Evolutionary conservation across 2,329 filamentous ascomycete genomes (phyloP).

Genomic region (Tolypocladium ovalisporum): DNA sequence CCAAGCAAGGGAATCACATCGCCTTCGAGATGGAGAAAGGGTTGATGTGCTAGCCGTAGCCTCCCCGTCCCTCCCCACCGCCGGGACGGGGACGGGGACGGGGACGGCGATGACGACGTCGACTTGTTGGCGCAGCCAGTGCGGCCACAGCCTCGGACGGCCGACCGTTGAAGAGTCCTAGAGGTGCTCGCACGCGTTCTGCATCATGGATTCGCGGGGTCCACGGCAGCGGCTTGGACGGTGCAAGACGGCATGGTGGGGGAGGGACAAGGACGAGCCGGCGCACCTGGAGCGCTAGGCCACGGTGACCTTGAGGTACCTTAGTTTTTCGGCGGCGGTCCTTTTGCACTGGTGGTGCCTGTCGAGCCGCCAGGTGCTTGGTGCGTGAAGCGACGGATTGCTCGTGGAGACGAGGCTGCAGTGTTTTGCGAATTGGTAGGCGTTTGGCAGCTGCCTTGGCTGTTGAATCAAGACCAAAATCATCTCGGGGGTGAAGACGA

Average conservation of each 20-base stretch:
- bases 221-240: background rate
- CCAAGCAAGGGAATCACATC: background rate
- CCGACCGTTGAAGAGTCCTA: background rate
- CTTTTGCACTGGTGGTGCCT: background rate
- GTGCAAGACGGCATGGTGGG: background rate
- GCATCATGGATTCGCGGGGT: background rate
- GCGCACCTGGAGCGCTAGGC: background rate
- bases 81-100: too few relatives aligned
- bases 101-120: background rate
- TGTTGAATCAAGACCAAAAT: background rate
- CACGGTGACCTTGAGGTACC: too few relatives aligned
- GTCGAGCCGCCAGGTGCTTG: background rate
- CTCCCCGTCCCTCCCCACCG: background rate
- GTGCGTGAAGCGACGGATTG: background rate
- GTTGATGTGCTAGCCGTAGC: background rate
- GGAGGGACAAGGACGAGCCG: background rate
- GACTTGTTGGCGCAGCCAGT: background rate
- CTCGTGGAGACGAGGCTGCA: background rate
- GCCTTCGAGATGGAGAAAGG: background rate
- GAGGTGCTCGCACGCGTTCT: too few relatives aligned
- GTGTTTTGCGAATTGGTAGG: background rate
- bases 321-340: background rate
- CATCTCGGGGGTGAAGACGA: background rate
- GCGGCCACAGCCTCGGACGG: background rate
- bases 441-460: background rate